Conservation (phyloP, 2,329 filamentous ascomycete species). For the Cytospora piceicola region DNA sequence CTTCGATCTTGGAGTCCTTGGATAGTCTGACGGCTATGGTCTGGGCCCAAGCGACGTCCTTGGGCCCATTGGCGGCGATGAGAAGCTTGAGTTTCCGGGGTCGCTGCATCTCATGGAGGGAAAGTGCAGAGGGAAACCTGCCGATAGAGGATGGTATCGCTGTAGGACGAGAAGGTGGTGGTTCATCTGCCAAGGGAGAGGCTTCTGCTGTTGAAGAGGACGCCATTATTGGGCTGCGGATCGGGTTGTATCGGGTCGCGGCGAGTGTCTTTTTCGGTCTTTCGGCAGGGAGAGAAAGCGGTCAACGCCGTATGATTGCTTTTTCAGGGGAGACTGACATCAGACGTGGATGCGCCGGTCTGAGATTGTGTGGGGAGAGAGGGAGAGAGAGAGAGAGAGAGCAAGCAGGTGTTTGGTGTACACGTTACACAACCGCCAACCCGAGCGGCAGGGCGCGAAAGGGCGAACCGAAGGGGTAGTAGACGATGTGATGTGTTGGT, state of each 20-base stretch:
- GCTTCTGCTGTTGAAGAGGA: conserved; percentile 27
- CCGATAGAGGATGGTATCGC: conserved; percentile 16
- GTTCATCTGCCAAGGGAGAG: conserved; percentile 27
- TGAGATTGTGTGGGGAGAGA: conserved; percentile 18
- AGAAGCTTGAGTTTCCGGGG: conserved; percentile 60
- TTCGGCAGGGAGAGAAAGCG: conserved; percentile 21
- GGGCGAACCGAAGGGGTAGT: neutral
- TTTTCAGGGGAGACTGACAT: conserved; percentile 24
- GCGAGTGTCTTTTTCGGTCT: neutral
- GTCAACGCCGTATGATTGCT: conserved; percentile 19
- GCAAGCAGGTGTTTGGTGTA: neutral
- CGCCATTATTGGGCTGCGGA: conserved; percentile 24
- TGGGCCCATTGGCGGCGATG: conserved; percentile 66
- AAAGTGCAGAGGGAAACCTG: conserved; percentile 34
- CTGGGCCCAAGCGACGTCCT: conserved; percentile 68
- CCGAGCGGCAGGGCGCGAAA: neutral
- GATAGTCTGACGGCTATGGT: conserved; percentile 69
- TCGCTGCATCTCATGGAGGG: conserved; percentile 45
- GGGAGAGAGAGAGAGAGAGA: no score
- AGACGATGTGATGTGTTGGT: neutral
- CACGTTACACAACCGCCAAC: neutral
- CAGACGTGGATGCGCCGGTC: conserved; percentile 21
- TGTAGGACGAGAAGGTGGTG: conserved; percentile 11
- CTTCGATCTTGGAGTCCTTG: conserved; percentile 65
- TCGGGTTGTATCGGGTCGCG: neutral